Percentiles rank a stretch among this genome's conserved stretches.
Conservation (phyloP, 1,284 basidiomycete species). For the Fomitopsis palustris region DNA sequence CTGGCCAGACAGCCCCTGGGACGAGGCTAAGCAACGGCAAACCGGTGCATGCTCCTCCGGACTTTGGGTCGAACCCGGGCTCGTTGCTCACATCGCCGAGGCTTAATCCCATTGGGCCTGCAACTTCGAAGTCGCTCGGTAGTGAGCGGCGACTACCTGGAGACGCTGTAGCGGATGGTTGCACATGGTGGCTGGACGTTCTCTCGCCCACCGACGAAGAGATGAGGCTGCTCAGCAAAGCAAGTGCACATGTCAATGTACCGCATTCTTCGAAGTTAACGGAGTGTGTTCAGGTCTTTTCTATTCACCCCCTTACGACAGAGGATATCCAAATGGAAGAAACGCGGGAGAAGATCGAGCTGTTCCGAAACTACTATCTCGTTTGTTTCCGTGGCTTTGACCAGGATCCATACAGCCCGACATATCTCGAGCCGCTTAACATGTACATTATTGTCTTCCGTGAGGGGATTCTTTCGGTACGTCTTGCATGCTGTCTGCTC, state of each 20-base stretch:
- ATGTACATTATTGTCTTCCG: constrained; percentile 99
- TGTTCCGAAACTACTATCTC: constrained; percentile 98
- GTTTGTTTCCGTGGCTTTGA: constrained; percentile 99
- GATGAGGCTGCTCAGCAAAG: constrained; percentile 96
- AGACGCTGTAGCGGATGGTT: constrained; percentile 14
- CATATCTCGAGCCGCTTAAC: constrained; percentile 96
- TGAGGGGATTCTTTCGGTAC: constrained; percentile 91
- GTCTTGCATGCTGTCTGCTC: constrained; percentile 25
- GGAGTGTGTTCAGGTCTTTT: constrained; percentile 69
- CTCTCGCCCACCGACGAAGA: constrained; percentile 95
- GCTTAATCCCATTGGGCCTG: constrained; percentile 3
- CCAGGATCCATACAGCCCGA: constrained; percentile 97
- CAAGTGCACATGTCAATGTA: constrained; percentile 27
- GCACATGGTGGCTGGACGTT: constrained; percentile 98
- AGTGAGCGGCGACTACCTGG: constrained; percentile 15
- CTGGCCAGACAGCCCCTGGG: background rate
- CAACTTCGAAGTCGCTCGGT: constrained; percentile 20
- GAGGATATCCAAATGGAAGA: constrained; percentile 99
- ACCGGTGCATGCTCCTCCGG: background rate
- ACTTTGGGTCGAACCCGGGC: background rate
- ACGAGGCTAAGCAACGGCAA: background rate
- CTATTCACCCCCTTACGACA: constrained; percentile 96
- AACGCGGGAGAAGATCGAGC: constrained; percentile 98
- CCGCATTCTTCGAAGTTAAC: background rate
- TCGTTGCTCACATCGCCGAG: constrained; percentile 1